phyloP scores from a whole-genome alignment of 2,329 filamentous ascomycete genomes.

The Thelonectria rubi region DNA sequence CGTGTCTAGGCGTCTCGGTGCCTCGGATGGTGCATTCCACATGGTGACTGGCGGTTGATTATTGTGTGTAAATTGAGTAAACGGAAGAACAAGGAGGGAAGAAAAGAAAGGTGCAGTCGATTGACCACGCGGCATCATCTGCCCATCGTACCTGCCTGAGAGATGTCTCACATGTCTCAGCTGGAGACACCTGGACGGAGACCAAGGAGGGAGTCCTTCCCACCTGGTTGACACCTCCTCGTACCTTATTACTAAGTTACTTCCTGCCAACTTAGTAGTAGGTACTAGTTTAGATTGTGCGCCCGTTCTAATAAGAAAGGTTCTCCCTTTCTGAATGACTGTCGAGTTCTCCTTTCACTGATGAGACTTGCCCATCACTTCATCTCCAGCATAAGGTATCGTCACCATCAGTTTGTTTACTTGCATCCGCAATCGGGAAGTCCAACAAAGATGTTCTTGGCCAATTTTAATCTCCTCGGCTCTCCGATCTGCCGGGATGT shows the following conservation, averaged over 20 bases:
- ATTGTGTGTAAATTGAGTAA: not conserved
- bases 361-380: not conserved
- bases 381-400: not conserved
- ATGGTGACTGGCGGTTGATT: not conserved
- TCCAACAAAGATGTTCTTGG: slow-evolving; percentile 1
- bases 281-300: too few relatives aligned
- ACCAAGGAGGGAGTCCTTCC: too few relatives aligned
- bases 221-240: too few relatives aligned
- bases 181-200: too few relatives aligned
- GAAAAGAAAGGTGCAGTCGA: too few relatives aligned
- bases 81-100: not conserved
- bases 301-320: not conserved
- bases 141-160: too few relatives aligned
- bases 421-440: not conserved
- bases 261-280: too few relatives aligned
- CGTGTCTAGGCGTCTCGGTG: slow-evolving; percentile 20
- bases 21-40: slow-evolving; percentile 21
- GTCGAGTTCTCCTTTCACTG: not conserved
- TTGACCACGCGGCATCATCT: too few relatives aligned
- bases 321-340: not conserved
- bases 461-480: slow-evolving; percentile 1
- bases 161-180: too few relatives aligned
- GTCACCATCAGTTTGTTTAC: not conserved
- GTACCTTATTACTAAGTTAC: too few relatives aligned
- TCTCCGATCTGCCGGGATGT: not conserved